phyloP scores from a whole-genome alignment of 2,329 filamentous ascomycete genomes.

The Colletotrichum sp. region DNA sequence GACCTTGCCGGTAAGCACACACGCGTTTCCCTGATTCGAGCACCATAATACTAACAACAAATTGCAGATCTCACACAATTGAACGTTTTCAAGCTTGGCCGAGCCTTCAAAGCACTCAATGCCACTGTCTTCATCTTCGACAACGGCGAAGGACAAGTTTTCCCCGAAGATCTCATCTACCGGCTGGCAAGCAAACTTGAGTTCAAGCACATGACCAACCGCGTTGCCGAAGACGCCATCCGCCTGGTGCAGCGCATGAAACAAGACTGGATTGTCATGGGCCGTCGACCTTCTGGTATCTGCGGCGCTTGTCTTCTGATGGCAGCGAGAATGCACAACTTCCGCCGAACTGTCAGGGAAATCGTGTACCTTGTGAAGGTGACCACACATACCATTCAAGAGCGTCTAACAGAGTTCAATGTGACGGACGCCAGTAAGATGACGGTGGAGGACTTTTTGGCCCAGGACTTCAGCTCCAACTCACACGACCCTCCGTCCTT shows the following conservation, averaged over 20 bases:
- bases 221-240: constrained; percentile 87
- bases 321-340: constrained; percentile 98
- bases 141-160: constrained; percentile 67
- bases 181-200: constrained; percentile 92
- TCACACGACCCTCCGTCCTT: constrained; percentile 84
- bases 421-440: constrained; percentile 83
- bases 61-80: constrained; percentile 70
- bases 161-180: constrained; percentile 89
- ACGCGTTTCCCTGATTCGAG: not conserved
- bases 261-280: constrained; percentile 95
- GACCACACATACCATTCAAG: constrained; percentile 89
- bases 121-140: constrained; percentile 27
- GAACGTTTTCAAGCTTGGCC: constrained; percentile 91
- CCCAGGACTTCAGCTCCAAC: constrained; percentile 62
- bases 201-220: constrained; percentile 81
- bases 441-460: constrained; percentile 85
- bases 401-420: constrained; percentile 91
- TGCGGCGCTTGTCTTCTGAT: constrained; percentile 94
- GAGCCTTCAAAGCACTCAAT: constrained; percentile 81
- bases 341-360: constrained; percentile 87
- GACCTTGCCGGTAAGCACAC: constrained; percentile 68
- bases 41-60: not conserved
- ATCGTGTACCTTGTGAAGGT: constrained; percentile 99
- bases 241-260: constrained; percentile 92
- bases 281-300: constrained; percentile 89